Evolutionary conservation across 2,329 filamentous ascomycete species (phyloP).

Genomic region (Cryphonectria carpinicola): DNA sequence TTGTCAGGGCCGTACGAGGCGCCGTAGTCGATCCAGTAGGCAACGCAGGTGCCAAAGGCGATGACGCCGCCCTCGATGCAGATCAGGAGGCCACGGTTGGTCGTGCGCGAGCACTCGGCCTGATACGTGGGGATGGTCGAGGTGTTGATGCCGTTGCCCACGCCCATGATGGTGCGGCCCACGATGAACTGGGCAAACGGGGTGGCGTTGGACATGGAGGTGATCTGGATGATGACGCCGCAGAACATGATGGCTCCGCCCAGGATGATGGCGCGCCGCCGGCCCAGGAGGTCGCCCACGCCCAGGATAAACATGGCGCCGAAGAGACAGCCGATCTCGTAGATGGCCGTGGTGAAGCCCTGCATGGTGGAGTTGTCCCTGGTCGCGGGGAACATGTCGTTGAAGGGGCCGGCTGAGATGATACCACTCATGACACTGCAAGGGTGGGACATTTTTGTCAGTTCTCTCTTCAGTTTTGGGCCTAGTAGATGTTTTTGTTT

Average conservation of each 20-base stretch:
- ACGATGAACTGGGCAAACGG: slow-evolving; percentile 51
- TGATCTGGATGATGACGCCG: slow-evolving; percentile 63
- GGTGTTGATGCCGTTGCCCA: slow-evolving; percentile 57
- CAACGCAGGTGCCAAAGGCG: slow-evolving; percentile 45
- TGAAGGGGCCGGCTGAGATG: slow-evolving; percentile 55
- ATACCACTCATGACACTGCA: slow-evolving; percentile 56
- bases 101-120: slow-evolving; percentile 50
- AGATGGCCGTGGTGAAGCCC: slow-evolving; percentile 51
- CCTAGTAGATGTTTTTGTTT: background rate
- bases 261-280: slow-evolving; percentile 58
- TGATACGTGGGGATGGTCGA: slow-evolving; percentile 52
- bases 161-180: slow-evolving; percentile 54
- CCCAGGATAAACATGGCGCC: slow-evolving; percentile 54
- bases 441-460: slow-evolving; percentile 11
- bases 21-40: slow-evolving; percentile 56
- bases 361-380: slow-evolving; percentile 50
- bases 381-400: slow-evolving; percentile 50
- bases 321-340: slow-evolving; percentile 49
- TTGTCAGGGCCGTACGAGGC: slow-evolving; percentile 45
- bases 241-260: slow-evolving; percentile 63
- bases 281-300: slow-evolving; percentile 56
- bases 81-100: slow-evolving; percentile 47
- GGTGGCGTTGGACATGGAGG: slow-evolving; percentile 35
- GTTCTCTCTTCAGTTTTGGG: background rate
- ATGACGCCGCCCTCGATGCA: slow-evolving; percentile 51